These are phyloP conservation scores for Lactifluus subvellereus DNA, from an alignment of 768 basidiomycete genomes.

Conservation along the genomic window DNA sequence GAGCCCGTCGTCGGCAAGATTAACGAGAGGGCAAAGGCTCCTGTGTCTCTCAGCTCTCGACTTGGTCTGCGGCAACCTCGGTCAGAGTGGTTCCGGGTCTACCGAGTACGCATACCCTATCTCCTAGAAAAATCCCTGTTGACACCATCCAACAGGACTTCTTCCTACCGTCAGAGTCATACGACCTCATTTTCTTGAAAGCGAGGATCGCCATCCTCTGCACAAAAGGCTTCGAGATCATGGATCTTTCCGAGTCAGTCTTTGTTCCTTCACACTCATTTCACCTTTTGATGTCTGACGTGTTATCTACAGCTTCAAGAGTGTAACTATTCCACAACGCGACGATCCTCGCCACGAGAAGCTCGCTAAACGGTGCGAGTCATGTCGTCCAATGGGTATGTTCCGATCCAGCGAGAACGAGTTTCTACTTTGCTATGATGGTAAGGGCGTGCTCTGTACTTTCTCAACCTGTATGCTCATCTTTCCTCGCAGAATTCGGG, in stretches of 20 bases:
- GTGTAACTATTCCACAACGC: slow-evolving; percentile 81
- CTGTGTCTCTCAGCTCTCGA: slow-evolving; percentile 64
- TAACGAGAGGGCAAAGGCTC: slow-evolving; percentile 66
- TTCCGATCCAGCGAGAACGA: slow-evolving; percentile 84
- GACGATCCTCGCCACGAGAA: slow-evolving; percentile 62
- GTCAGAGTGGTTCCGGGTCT: slow-evolving; percentile 93
- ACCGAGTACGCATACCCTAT: slow-evolving; percentile 45
- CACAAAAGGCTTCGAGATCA: slow-evolving; percentile 93
- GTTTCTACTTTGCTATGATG: slow-evolving; percentile 85
- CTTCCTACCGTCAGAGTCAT: slow-evolving; percentile 88
- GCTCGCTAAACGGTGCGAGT: slow-evolving; percentile 74
- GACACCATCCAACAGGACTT: slow-evolving; percentile 50
- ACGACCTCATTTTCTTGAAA: slow-evolving; percentile 87
- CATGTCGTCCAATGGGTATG: slow-evolving; percentile 81
- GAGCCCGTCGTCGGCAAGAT: slow-evolving; percentile 93
- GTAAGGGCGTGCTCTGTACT: slow-evolving; percentile 37
- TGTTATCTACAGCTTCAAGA: slow-evolving; percentile 57
- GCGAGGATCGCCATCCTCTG: slow-evolving; percentile 91
- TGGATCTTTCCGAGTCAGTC: slow-evolving; percentile 87
- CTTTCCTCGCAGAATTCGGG: slow-evolving; percentile 62
- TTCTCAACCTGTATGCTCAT: neutral
- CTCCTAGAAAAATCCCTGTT: neutral
- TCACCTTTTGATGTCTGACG: neutral
- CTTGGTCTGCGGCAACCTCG: slow-evolving; percentile 73
- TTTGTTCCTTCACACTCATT: neutral